A percentile compares a stretch with the other conserved stretches of the same genome.
phyloP scores from a whole-genome alignment of 2,329 filamentous ascomycete genomes.

The Microcyclospora tardicrescens region DNA sequence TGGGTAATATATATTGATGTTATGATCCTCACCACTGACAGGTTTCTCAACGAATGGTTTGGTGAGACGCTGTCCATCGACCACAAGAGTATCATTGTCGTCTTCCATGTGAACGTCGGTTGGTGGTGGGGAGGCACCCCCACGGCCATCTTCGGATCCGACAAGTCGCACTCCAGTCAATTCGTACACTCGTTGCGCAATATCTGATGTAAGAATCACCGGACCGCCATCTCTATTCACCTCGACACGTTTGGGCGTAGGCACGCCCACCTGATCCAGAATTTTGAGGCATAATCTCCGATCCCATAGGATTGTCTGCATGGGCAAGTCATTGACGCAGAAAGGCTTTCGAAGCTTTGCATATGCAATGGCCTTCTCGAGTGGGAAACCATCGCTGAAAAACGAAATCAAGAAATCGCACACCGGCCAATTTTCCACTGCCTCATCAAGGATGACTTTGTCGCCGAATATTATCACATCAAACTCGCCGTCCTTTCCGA shows the following conservation, averaged over 20 bases:
- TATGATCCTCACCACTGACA: constrained; percentile 96
- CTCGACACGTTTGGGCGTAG: constrained; percentile 77
- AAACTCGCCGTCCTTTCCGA: constrained; percentile 83
- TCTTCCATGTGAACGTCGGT: constrained; percentile 74
- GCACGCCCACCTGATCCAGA: constrained; percentile 77
- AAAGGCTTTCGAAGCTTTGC: constrained; percentile 87
- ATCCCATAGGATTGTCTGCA: constrained; percentile 97
- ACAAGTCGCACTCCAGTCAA: constrained; percentile 66
- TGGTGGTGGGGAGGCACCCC: constrained; percentile 43
- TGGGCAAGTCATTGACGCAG: constrained; percentile 91
- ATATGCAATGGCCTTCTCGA: constrained; percentile 95
- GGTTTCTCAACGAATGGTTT: constrained; percentile 99
- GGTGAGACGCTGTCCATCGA: constrained; percentile 67
- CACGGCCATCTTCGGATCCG: constrained; percentile 54
- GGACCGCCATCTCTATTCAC: constrained; percentile 90
- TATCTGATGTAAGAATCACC: constrained; percentile 59
- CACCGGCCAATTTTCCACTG: constrained; percentile 89
- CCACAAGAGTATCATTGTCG: constrained; percentile 72
- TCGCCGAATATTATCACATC: constrained; percentile 97
- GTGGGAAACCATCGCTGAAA: constrained; percentile 91
- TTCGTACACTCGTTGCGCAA: constrained; percentile 67
- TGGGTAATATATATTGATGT: constrained; percentile 96
- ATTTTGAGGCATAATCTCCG: constrained; percentile 78
- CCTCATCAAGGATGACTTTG: constrained; percentile 96
- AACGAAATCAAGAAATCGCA: constrained; percentile 97